Evolutionary conservation across 176 grass and related monocot genomes (phyloP).

Genomic region (sorghum (Sorghum bicolor)): Sorghum_bicolor_NCBIv3 NC_012873.2:60838501-60839000

Average conservation of each 20-base stretch:
- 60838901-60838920: not conserved
- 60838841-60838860: constrained; percentile 93
- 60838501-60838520: not conserved
- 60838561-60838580: constrained; percentile 32
- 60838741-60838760: constrained; percentile 34
- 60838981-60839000: constrained; percentile 71
- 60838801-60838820: constrained; percentile 45
- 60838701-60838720: constrained; percentile 39
- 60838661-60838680: constrained; percentile 64
- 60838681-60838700: constrained; percentile 65
- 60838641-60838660: not conserved
- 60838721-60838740: constrained; percentile 20
- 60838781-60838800: constrained; percentile 39
- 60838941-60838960: not conserved
- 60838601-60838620: constrained; percentile 13
- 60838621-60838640: not conserved
- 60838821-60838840: constrained; percentile 61
- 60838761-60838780: constrained; percentile 29
- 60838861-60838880: constrained; percentile 96
- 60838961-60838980: constrained; percentile 45
- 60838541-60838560: constrained; percentile 29
- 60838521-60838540: constrained; percentile 14
- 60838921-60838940: not conserved
- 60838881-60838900: constrained; percentile 74
- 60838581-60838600: constrained; percentile 25